phyloP scores from a whole-genome alignment of 495 filamentous ascomycete genomes.

The Pseudoneurospora amorphoporcata region DNA sequence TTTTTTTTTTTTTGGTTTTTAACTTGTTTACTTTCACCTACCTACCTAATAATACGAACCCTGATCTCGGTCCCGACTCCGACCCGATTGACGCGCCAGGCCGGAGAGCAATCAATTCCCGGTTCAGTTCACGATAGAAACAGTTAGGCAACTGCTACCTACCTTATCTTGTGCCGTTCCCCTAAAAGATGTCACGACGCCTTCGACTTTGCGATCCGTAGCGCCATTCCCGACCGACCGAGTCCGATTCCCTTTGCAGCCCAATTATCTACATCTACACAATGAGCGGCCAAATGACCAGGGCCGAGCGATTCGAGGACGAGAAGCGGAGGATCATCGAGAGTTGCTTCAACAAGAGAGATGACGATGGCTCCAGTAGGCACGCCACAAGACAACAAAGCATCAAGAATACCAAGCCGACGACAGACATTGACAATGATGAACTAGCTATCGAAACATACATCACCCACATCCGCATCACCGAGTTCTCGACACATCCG shows the following conservation, averaged over 20 bases:
- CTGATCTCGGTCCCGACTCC: neutral
- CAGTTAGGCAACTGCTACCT: neutral
- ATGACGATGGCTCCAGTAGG: slow-evolving; percentile 71
- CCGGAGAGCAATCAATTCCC: neutral
- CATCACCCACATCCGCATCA: slow-evolving; percentile 89
- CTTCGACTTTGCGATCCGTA: neutral
- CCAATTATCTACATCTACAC: neutral
- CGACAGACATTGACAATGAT: slow-evolving; percentile 1
- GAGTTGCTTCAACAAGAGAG: slow-evolving; percentile 83
- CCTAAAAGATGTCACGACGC: neutral
- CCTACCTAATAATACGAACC: neutral
- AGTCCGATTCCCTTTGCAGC: neutral
- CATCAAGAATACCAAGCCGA: neutral
- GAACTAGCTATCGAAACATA: slow-evolving; percentile 63
- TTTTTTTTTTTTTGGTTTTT: no score
- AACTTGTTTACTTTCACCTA: neutral
- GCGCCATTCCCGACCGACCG: neutral
- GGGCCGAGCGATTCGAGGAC: slow-evolving; percentile 88
- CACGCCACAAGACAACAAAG: slow-evolving; percentile 5
- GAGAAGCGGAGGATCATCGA: slow-evolving; percentile 88
- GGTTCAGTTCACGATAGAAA: neutral
- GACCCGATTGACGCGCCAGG: neutral
- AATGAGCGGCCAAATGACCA: slow-evolving; percentile 39
- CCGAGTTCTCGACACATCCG: slow-evolving; percentile 76
- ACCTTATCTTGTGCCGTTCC: neutral